These are phyloP conservation scores for Pythium vanterpoolii DNA, from an alignment of 352 stramenopile species.

Conservation along the genomic window DNA sequence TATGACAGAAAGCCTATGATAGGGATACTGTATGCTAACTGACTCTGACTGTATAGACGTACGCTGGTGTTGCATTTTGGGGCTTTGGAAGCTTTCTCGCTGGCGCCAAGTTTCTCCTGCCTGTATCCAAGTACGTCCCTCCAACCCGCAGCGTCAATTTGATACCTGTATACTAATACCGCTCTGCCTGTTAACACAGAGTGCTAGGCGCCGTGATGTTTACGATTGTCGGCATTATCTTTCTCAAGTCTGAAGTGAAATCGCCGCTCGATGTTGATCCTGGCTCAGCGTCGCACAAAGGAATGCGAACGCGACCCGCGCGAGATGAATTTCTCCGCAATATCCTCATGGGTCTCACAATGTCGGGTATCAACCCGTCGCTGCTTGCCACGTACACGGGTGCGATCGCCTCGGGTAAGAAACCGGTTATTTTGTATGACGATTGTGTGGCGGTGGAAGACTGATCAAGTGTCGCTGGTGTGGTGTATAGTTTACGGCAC, in stretches of 20 bases:
- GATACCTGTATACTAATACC: neutral
- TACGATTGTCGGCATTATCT: slow-evolving; percentile 74
- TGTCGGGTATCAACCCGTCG: slow-evolving; percentile 86
- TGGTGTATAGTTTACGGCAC: slow-evolving; percentile 72
- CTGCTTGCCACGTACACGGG: slow-evolving; percentile 84
- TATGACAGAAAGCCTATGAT: neutral
- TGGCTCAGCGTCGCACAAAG: slow-evolving; percentile 48
- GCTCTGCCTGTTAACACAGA: slow-evolving; percentile 20
- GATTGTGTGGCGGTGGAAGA: neutral
- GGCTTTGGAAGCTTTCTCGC: slow-evolving; percentile 87
- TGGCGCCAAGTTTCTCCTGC: slow-evolving; percentile 76
- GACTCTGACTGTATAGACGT: slow-evolving; percentile 36
- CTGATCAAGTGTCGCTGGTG: neutral
- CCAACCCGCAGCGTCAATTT: neutral
- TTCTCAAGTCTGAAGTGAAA: slow-evolving; percentile 79
- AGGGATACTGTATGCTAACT: neutral
- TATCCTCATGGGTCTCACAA: slow-evolving; percentile 79
- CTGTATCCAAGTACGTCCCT: slow-evolving; percentile 75
- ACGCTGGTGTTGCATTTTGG: slow-evolving; percentile 87
- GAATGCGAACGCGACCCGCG: slow-evolving; percentile 29
- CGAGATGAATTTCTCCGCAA: slow-evolving; percentile 79
- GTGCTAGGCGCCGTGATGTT: slow-evolving; percentile 86
- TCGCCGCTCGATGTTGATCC: slow-evolving; percentile 62
- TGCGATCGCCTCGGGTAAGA: slow-evolving; percentile 77
- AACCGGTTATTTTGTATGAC: neutral